Evolutionary conservation across 2,329 filamentous ascomycete genomes (phyloP).

Genomic region (Pestalotiopsis sp.): DNA sequence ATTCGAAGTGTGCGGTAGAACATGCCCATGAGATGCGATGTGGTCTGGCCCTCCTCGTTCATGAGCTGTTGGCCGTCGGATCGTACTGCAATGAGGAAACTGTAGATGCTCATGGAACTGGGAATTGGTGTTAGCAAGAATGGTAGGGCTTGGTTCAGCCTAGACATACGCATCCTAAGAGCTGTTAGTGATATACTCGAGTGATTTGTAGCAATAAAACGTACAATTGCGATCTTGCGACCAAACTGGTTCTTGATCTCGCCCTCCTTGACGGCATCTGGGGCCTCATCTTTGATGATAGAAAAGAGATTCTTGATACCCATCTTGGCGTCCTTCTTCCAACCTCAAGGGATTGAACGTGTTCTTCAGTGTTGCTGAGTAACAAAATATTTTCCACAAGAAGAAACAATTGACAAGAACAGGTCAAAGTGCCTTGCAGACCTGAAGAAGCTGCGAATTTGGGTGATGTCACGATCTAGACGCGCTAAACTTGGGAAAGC

Average conservation of each 20-base stretch:
- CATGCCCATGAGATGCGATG: slow-evolving; percentile 98
- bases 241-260: slow-evolving; percentile 99
- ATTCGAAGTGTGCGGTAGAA: slow-evolving; percentile 99
- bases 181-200: slow-evolving; percentile 19
- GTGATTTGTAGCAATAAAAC: slow-evolving; percentile 35
- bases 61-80: slow-evolving; percentile 96
- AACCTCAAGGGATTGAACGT: not conserved
- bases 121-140: slow-evolving; percentile 14
- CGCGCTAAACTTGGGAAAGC: slow-evolving; percentile 7
- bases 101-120: slow-evolving; percentile 98
- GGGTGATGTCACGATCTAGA: slow-evolving; percentile 12
- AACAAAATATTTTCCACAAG: not conserved
- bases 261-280: slow-evolving; percentile 92
- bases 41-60: slow-evolving; percentile 93
- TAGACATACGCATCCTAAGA: slow-evolving; percentile 58
- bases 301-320: slow-evolving; percentile 75
- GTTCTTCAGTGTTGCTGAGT: not conserved
- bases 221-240: slow-evolving; percentile 94
- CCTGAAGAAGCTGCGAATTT: slow-evolving; percentile 1
- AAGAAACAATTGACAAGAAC: not conserved
- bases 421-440: not conserved
- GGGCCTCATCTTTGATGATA: slow-evolving; percentile 88
- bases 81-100: slow-evolving; percentile 95
- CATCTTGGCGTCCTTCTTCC: slow-evolving; percentile 41
- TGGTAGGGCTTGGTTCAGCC: not conserved